Evolutionary conservation across 176 grass and related monocot genomes (phyloP).

Genomic region (Oryza nivara): DNA sequence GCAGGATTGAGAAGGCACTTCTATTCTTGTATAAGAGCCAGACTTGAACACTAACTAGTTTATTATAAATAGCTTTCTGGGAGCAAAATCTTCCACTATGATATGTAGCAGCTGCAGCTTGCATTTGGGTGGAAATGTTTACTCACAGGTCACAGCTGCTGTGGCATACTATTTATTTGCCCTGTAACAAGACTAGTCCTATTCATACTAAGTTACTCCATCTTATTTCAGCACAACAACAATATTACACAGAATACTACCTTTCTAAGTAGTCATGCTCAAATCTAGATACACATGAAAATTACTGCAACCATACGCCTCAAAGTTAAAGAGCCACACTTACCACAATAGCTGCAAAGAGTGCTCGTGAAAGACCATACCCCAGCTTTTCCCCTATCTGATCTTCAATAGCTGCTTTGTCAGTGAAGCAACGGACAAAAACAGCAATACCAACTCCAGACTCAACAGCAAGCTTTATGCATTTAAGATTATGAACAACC

Average conservation of each 20-base stretch:
- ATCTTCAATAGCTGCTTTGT: slow-evolving; percentile 65
- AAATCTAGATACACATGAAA: slow-evolving; percentile 17
- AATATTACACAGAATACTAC: slow-evolving; percentile 25
- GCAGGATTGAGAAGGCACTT: background rate
- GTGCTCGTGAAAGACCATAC: slow-evolving; percentile 87
- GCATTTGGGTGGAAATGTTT: background rate
- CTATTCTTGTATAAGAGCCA: background rate
- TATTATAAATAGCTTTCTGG: background rate
- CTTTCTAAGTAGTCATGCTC: background rate
- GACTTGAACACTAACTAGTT: background rate
- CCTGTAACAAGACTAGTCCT: background rate
- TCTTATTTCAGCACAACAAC: background rate
- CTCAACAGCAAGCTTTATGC: slow-evolving; percentile 66
- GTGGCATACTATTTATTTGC: background rate
- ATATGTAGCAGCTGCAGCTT: background rate
- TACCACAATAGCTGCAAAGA: slow-evolving; percentile 91
- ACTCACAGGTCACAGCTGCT: background rate
- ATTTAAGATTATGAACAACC: background rate
- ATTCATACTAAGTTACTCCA: background rate
- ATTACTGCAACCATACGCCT: background rate
- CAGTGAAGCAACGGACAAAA: slow-evolving; percentile 85
- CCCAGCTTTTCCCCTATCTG: slow-evolving; percentile 86
- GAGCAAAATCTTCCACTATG: background rate
- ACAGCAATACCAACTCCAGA: slow-evolving; percentile 92
- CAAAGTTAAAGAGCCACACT: slow-evolving; percentile 23